Conservation (phyloP, 768 basidiomycete genomes). For the Steccherinum ochraceum region DNA sequence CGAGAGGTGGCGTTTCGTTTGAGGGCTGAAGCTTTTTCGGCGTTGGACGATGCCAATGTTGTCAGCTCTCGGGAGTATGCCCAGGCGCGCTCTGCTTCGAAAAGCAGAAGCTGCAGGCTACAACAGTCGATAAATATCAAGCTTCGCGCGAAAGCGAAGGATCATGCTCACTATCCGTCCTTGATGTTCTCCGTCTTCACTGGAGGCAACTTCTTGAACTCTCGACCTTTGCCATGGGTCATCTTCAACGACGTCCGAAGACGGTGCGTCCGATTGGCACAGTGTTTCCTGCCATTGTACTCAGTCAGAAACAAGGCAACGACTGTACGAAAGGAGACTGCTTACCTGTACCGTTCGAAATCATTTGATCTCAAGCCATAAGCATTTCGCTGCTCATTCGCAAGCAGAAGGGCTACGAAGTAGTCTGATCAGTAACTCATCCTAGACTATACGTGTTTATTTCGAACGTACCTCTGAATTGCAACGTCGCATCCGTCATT, state of each 20-base stretch:
- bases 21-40: constrained; percentile 46
- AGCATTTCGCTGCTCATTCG: constrained; percentile 83
- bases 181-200: constrained; percentile 64
- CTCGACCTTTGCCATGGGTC: constrained; percentile 84
- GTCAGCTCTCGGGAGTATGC: constrained; percentile 80
- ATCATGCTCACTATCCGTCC: constrained; percentile 71
- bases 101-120: constrained; percentile 78
- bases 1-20: constrained; percentile 74
- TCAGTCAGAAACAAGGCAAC: not conserved
- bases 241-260: constrained; percentile 78
- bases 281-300: constrained; percentile 69
- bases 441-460: not conserved
- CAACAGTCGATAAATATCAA: constrained; percentile 9
- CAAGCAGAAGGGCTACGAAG: constrained; percentile 65
- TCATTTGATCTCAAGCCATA: constrained; percentile 93
- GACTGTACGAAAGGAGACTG: not conserved
- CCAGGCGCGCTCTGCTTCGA: constrained; percentile 92
- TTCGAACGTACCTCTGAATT: constrained; percentile 34
- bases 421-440: not conserved
- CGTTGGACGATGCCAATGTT: constrained; percentile 43
- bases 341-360: constrained; percentile 75
- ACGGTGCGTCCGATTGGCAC: constrained; percentile 84
- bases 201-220: constrained; percentile 79
- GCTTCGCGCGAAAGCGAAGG: not conserved
- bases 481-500: constrained; percentile 15